Conservation (phyloP, 176 grass and related monocot species). For the Otatea glauca region DNA sequence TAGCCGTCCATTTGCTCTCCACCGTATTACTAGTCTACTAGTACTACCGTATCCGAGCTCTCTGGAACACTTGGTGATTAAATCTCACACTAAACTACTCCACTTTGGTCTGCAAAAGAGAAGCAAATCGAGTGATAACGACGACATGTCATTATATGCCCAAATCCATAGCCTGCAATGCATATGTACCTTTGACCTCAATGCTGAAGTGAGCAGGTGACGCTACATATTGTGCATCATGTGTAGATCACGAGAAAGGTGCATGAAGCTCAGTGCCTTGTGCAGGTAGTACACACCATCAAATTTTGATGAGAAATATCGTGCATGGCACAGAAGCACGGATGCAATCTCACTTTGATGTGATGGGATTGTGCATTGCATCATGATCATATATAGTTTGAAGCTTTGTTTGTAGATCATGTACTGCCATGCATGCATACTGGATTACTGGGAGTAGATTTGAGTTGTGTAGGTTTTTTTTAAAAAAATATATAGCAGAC, state of each 20-base stretch:
- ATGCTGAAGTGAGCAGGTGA: neutral
- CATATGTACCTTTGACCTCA: constrained; percentile 42
- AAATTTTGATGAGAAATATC: constrained; percentile 42
- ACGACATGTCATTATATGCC: neutral
- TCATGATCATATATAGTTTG: neutral
- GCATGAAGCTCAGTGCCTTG: neutral
- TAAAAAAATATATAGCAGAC: too few species aligned
- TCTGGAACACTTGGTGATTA: neutral
- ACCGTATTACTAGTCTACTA: too few species aligned
- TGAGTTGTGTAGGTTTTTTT: too few species aligned
- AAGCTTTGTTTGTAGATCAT: neutral
- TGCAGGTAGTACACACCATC: neutral
- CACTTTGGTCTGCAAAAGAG: neutral
- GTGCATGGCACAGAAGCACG: neutral
- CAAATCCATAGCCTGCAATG: constrained; percentile 7
- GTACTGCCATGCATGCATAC: neutral
- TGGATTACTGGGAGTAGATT: neutral
- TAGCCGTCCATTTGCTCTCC: neutral
- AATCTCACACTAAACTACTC: neutral
- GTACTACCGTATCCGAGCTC: neutral
- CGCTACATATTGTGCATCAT: constrained; percentile 26
- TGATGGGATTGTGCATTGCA: constrained; percentile 3
- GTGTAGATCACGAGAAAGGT: constrained; percentile 44
- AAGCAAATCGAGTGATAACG: neutral
- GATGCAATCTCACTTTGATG: constrained; percentile 19